Base-by-base conservation (phyloP, 768 basidiomycete genomes). In the Auricularia heimuer region DNA sequence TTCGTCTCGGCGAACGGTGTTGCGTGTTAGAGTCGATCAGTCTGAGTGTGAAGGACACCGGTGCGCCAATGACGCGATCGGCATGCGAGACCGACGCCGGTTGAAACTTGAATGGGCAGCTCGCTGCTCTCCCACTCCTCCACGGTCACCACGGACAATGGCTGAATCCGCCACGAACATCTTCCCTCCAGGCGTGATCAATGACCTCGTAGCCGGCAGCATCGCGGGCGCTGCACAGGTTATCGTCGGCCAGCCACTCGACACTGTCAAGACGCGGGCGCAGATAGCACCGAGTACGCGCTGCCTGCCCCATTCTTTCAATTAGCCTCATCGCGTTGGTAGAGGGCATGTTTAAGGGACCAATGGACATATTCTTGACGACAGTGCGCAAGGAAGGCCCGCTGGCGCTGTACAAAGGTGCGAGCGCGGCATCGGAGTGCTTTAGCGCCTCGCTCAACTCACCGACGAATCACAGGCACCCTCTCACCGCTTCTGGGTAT, bases 221-320 rank as follows among this genome's bases (percentile, higher is more conserved):
- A 82, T 92, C 6, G 95, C 86, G 37, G 96, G 96, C n/a, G 94
- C 94, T 1, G 88, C 92, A 0, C 96, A 98, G 70, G 95, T 98
- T 12, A 78, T 98, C 11, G 89, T 94, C n/a, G 94, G 95, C 2
- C 95, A 96, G 69, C 92, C 92, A 1, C 79, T 94, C 34, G 92
- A 94, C 71, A 94, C 92, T 0, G 75, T 94, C 74, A 94, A 94
- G 80, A 92, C 92, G 29, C 82, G 92, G 62, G 91, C 92, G 11
- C 92, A 94, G 74, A 87, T 88, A 69, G 89, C 91, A 42, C 89
- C 91, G 18, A 85, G 94, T 94, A 63, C 62, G 77, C 71, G 4
- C 4, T 62, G 24, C 56, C 7, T 24, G 3, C 24, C 44, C 61
- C 36, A 42, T 54, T 10, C 8, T 45, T 39, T 33, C 29, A 60